Conservation (phyloP, 2,329 filamentous ascomycete species). For the Fusarium sp. region DNA sequence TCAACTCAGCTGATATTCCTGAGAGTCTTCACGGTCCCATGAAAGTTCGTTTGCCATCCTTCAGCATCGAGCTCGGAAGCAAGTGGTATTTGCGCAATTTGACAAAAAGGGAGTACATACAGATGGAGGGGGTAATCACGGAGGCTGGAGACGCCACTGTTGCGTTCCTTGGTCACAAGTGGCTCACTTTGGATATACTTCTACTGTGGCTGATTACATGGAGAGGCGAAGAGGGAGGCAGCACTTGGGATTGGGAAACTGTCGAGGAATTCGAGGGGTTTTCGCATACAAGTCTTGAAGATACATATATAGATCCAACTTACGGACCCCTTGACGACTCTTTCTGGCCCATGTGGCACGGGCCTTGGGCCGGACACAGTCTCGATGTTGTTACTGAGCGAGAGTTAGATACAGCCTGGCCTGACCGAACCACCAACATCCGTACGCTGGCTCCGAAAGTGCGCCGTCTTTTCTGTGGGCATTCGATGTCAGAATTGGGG, state of each 20-base stretch:
- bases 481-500: background rate
- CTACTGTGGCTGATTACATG: constrained; percentile 29
- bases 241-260: constrained; percentile 4
- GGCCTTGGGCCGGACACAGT: constrained; percentile 17
- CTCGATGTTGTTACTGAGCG: constrained; percentile 13
- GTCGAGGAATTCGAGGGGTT: background rate
- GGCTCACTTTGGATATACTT: constrained; percentile 26
- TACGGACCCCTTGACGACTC: background rate
- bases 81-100: constrained; percentile 28
- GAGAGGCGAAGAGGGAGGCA: background rate
- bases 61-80: background rate
- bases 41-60: background rate
- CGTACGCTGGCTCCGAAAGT: background rate
- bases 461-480: constrained; percentile 5
- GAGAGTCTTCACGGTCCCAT: background rate
- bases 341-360: constrained; percentile 13
- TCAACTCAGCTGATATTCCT: background rate
- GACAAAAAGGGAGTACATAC: constrained; percentile 15
- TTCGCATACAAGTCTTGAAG: background rate
- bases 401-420: background rate
- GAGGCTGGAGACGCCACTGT: background rate
- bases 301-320: background rate
- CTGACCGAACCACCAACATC: constrained; percentile 10
- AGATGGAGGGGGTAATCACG: constrained; percentile 14
- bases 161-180: background rate